These are phyloP conservation scores for Vararia minispora DNA, from an alignment of 768 basidiomycete species.

Conservation along the genomic window DNA sequence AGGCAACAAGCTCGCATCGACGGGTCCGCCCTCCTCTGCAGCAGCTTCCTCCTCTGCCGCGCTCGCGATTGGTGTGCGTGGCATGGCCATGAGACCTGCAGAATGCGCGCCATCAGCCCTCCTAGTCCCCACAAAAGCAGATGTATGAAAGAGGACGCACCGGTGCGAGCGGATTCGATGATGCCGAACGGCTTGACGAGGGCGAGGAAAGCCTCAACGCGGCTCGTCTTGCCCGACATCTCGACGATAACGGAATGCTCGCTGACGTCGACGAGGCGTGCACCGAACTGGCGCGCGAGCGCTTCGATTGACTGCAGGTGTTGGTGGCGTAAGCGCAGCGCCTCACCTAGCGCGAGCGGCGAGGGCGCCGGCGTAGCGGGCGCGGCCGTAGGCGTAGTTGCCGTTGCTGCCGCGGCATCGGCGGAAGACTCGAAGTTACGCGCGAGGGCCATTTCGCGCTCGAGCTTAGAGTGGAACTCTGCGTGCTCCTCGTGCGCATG, in stretches of 20 bases:
- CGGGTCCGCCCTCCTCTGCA: constrained; percentile 39
- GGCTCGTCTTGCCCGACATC: constrained; percentile 81
- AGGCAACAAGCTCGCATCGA: constrained; percentile 89
- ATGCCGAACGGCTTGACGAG: constrained; percentile 92
- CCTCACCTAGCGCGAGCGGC: constrained; percentile 55
- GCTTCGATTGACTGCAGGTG: constrained; percentile 81
- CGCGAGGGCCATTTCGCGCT: constrained; percentile 63
- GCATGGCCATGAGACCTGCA: constrained; percentile 95
- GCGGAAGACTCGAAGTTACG: constrained; percentile 65
- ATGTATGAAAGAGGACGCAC: constrained; percentile 30
- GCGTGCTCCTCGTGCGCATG: constrained; percentile 14
- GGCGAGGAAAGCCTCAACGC: constrained; percentile 88
- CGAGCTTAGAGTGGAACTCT: constrained; percentile 38
- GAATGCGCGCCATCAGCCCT: neutral
- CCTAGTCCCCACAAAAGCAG: constrained; percentile 1
- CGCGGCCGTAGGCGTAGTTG: constrained; percentile 17
- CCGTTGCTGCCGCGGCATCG: constrained; percentile 18
- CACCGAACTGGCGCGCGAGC: constrained; percentile 82
- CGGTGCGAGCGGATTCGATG: constrained; percentile 89
- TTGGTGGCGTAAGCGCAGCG: constrained; percentile 80
- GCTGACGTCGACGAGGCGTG: constrained; percentile 87
- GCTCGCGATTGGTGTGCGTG: constrained; percentile 77
- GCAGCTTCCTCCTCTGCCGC: constrained; percentile 43
- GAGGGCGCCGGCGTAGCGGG: constrained; percentile 18
- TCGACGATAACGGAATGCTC: constrained; percentile 94